phyloP scores from a whole-genome alignment of 169 alveolate genomes.

The Cryptosporidium xiaoi region DNA sequence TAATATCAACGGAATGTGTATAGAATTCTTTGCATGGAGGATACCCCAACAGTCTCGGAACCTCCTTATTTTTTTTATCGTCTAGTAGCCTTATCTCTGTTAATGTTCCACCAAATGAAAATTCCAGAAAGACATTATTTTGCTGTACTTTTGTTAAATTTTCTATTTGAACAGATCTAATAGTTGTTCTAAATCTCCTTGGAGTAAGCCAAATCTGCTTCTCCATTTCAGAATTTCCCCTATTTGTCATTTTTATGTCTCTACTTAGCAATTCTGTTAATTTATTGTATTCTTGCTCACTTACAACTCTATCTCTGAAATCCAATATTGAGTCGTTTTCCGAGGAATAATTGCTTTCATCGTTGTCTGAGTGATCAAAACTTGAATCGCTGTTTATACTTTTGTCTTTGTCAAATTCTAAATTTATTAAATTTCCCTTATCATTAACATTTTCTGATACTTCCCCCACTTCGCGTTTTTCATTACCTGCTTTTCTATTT shows the following conservation, averaged over 20 bases:
- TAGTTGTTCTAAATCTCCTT: slow-evolving; percentile 69
- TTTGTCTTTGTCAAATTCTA: neutral
- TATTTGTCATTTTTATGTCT: slow-evolving; percentile 44
- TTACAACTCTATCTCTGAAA: slow-evolving; percentile 70
- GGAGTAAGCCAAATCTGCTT: slow-evolving; percentile 74
- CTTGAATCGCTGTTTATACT: neutral
- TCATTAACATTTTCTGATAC: neutral
- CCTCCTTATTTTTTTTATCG: slow-evolving; percentile 10
- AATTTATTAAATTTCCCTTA: neutral
- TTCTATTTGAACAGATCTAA: slow-evolving; percentile 66
- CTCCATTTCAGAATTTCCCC: slow-evolving; percentile 58
- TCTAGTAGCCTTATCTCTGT: slow-evolving; percentile 68
- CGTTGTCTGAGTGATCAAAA: slow-evolving; percentile 1
- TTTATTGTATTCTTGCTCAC: slow-evolving; percentile 60
- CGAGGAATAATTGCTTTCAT: neutral
- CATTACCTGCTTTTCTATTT: slow-evolving; percentile 4
- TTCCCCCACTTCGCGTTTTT: neutral
- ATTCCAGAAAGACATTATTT: slow-evolving; percentile 48
- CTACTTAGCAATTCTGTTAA: slow-evolving; percentile 43
- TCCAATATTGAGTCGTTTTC: slow-evolving; percentile 67
- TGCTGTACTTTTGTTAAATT: slow-evolving; percentile 30
- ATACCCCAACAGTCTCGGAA: slow-evolving; percentile 65
- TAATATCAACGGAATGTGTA: slow-evolving; percentile 70
- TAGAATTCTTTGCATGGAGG: slow-evolving; percentile 66
- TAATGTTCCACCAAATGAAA: slow-evolving; percentile 70